Evolutionary conservation across 371 early-diverging fungal genomes (phyloP), one percentile per base, ranked within the genome.

Genomic region (Lichtheimia corymbifera): DNA sequence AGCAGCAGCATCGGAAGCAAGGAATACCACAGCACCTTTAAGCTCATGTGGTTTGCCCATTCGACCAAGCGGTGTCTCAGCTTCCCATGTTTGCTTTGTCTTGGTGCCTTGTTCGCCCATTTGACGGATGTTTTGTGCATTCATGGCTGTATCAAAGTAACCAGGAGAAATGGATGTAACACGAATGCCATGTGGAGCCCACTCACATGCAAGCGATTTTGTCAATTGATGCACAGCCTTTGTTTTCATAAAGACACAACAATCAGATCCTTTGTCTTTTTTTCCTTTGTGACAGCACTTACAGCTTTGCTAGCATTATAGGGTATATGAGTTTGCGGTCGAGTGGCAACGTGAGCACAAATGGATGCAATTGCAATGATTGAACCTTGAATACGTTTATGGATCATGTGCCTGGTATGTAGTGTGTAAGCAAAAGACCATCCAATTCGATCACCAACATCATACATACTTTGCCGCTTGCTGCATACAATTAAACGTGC

Each of bases 271-370:
- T 22, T 1, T 22, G 1, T 22, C 22, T 2, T 22, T 22, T 22
- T 22, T 22, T 22, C 22, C 22, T 2, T 22, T 22, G 2, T 22
- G 1, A 22, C 2, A 22, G 2, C 22, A 22, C 22, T 22, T 22
- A 22, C 22, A 4, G 73, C 77, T 53, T 79, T 79, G 44, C 77
- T 70, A 13, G 79, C 77, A 57, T 79, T 79, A 52, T 79, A 79
- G 20, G 71, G 68, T 35, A 65, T 67, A 53, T 79, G 79, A 1
- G 61, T 41, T 42, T 76, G 79, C 11, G 76, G 77, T 22, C 60
- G 50, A 53, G 74, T 76, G 24, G 74, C 68, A 42, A 79, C 64
- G 55, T 71, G 68, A 12, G 71, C 72, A 3, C 77, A 79, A 18
- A 54, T 54, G 42, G 54, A 54, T 28, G 54, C 54, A 5, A 54